A percentile compares a stretch with the other conserved stretches of the same genome.
phyloP scores from a whole-genome alignment of 768 basidiomycete species.

The Termitomyces titanicus region DNA sequence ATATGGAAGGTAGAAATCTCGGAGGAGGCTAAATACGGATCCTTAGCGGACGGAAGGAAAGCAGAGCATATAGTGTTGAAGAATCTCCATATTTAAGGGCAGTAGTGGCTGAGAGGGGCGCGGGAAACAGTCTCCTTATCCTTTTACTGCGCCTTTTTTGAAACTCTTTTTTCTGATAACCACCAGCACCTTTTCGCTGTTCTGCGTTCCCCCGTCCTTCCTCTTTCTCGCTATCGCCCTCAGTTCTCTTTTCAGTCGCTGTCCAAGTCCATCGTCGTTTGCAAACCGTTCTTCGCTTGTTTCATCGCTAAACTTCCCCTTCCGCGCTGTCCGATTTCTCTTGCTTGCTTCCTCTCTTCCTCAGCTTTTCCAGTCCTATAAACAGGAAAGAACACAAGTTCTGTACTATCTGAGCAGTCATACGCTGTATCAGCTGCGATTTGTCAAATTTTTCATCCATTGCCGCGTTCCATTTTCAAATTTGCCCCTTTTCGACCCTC shows the following conservation, averaged over 20 bases:
- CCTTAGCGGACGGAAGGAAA: background rate
- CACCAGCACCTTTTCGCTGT: slow-evolving; percentile 12
- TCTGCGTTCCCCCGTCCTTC: slow-evolving; percentile 9
- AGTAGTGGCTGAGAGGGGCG: slow-evolving; percentile 22
- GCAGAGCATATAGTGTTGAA: slow-evolving; percentile 4
- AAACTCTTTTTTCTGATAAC: slow-evolving; percentile 21
- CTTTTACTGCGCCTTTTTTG: slow-evolving; percentile 35
- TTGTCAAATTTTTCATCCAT: slow-evolving; percentile 7
- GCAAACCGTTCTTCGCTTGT: slow-evolving; percentile 33
- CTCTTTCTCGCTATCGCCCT: slow-evolving; percentile 30
- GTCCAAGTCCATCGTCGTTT: slow-evolving; percentile 35
- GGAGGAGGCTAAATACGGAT: background rate
- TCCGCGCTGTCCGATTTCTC: slow-evolving; percentile 17
- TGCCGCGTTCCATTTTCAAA: slow-evolving; percentile 20
- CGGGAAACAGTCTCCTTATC: slow-evolving; percentile 28
- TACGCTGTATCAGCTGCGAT: slow-evolving; percentile 4
- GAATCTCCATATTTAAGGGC: slow-evolving; percentile 12
- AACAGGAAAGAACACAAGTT: slow-evolving; percentile 15
- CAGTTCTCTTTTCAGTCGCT: slow-evolving; percentile 31
- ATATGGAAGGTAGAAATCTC: background rate
- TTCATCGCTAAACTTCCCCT: slow-evolving; percentile 19
- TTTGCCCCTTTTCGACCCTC: slow-evolving; percentile 12
- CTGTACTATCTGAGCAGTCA: slow-evolving; percentile 3
- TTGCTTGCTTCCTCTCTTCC: slow-evolving; percentile 15
- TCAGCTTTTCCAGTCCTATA: slow-evolving; percentile 15